phyloP scores from a whole-genome alignment of 2,329 filamentous ascomycete genomes.

The Phyllachora maydis region DNA sequence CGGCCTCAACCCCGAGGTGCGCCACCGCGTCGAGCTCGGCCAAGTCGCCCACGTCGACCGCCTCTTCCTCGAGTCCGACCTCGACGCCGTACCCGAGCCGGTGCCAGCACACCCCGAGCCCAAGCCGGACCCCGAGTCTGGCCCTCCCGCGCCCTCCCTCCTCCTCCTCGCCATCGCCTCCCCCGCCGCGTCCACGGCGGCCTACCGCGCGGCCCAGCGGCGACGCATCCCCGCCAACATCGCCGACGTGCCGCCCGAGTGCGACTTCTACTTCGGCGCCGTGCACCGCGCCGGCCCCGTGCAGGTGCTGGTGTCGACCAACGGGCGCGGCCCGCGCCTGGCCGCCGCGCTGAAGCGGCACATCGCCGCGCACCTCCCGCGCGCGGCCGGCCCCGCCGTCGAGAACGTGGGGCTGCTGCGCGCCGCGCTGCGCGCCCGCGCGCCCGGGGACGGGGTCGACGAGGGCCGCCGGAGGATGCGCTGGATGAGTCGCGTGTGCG shows the following conservation, averaged over 20 bases:
- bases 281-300: constrained; percentile 87
- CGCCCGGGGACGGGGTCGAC: constrained; percentile 44
- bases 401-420: constrained; percentile 65
- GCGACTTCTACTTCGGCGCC: constrained; percentile 97
- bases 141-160: too few relatives aligned
- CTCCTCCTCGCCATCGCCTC: constrained; percentile 89
- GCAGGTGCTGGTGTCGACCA: constrained; percentile 97
- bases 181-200: constrained; percentile 66
- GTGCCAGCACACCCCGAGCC: too few relatives aligned
- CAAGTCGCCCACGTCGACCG: constrained; percentile 69
- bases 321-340: constrained; percentile 83
- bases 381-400: constrained; percentile 69
- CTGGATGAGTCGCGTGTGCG: constrained; percentile 89
- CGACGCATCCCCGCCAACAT: constrained; percentile 78
- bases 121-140: too few relatives aligned
- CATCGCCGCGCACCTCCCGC: constrained; percentile 58
- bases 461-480: constrained; percentile 79
- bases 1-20: constrained; percentile 77
- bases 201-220: constrained; percentile 89
- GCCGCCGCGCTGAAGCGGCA: constrained; percentile 69
- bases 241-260: constrained; percentile 88
- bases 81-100: too few relatives aligned
- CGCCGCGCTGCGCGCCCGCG: constrained; percentile 56
- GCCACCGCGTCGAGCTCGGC: constrained; percentile 52
- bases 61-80: constrained; percentile 67